Evolutionary conservation across 768 basidiomycete species (phyloP), one percentile per base, ranked within the genome.

Genomic region (Tephrocybe sp.): DNA sequence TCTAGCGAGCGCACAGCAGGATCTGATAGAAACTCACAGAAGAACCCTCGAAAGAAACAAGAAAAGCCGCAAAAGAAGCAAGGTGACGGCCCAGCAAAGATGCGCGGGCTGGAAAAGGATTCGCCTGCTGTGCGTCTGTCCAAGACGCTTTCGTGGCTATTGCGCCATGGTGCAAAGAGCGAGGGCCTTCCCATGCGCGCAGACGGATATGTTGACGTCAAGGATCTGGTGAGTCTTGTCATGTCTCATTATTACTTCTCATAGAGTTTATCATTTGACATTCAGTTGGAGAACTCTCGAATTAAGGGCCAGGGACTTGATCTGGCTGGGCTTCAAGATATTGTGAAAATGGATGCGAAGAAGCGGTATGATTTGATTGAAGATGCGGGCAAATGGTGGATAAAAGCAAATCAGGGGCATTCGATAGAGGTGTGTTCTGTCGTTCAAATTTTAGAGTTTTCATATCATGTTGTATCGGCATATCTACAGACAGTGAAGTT

Each of bases 381-480:
- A 32, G 87, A 91, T 57, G 66, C 73, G 17, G 70, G 75, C 8
- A 64, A 74, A n/a, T 89, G 89, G 89, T 90, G 86, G 85, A 92
- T 95, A 57, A 78, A 87, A 32, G 93, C 93, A 7, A 92, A 90
- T 59, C 93, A 95, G 66, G 93, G 93, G 0, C 93, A 95, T 69
- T 88, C 91, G 0, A 72, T 96, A 40, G 79, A 85, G 76, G 92
- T 85, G 53, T 20, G 73, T 55, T 36, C 34, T 45, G 11, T 45
- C 14, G 9, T 34, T 4, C 38, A 4, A 13, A 17, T 5, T 41
- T 30, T 17, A 7, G 17, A 12, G 11, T 22, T 31, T 35, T 17
- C 13, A 1, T 23, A 26, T 17, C 23, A 23, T 11, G 11, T 19
- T 31, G 3, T 11, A 45, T 35, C 14, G 22, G 7, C 9, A 7